These are phyloP conservation scores for Pythium biforme DNA, from an alignment of 352 stramenopile species.

Conservation along the genomic window DNA sequence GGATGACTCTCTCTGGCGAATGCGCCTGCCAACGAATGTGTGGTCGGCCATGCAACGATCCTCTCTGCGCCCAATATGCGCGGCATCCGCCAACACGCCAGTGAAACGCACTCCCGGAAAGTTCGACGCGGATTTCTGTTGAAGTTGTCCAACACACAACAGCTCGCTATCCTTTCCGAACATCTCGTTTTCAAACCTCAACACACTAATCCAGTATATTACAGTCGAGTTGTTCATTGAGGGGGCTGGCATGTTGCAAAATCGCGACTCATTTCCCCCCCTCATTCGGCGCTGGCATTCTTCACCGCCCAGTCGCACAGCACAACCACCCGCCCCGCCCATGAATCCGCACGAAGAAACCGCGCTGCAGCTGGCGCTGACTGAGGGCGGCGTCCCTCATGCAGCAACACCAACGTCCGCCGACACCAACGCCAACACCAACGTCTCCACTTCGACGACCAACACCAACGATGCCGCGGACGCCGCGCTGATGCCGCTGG, in stretches of 20 bases:
- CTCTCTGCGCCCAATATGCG: too few relatives aligned
- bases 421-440: background rate
- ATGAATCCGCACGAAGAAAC: conserved; percentile 32
- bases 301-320: background rate
- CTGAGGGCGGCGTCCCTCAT: conserved; percentile 21
- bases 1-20: too few relatives aligned
- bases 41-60: too few relatives aligned
- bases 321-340: background rate
- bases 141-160: too few relatives aligned
- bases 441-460: background rate
- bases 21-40: too few relatives aligned
- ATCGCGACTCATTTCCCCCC: conserved; percentile 21
- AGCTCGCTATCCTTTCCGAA: too few relatives aligned
- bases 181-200: too few relatives aligned
- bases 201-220: conserved; percentile 3
- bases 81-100: too few relatives aligned
- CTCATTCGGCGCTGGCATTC: conserved; percentile 1
- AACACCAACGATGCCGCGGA: background rate
- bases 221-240: conserved; percentile 11
- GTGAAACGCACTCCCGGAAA: too few relatives aligned
- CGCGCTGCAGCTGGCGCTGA: conserved; percentile 26
- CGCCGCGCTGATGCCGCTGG: conserved; percentile 23
- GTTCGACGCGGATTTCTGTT: too few relatives aligned
- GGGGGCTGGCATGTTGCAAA: conserved; percentile 16
- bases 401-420: conserved; percentile 16